A percentile compares a stretch with the other conserved stretches of the same genome.
Evolutionary conservation across 345 rosid genomes (phyloP).

Genomic region (Iberis pinnata): DNA sequence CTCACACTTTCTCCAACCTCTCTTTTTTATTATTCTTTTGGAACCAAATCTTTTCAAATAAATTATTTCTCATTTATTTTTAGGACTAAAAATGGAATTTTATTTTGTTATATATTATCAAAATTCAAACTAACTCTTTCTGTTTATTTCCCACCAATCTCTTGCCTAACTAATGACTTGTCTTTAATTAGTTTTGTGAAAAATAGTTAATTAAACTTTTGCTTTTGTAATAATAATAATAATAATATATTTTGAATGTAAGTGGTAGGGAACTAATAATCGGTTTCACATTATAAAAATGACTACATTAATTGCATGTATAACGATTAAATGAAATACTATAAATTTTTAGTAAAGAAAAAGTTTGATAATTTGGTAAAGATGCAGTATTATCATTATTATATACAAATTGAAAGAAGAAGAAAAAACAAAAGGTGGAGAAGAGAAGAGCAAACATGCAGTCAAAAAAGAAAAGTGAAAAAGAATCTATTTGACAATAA

Average conservation of each 20-base stretch:
- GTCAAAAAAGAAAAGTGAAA: conserved; percentile 30
- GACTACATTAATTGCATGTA: conserved; percentile 4
- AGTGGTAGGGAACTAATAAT: background rate
- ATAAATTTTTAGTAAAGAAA: background rate
- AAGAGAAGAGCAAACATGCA: conserved; percentile 6
- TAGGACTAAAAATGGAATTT: conserved; percentile 7
- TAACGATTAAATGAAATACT: conserved; percentile 1
- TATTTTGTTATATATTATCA: background rate
- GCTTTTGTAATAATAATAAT: background rate
- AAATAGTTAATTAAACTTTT: background rate
- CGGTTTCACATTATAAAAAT: conserved; percentile 13
- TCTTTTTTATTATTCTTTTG: conserved; percentile 21
- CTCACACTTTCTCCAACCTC: conserved; percentile 14
- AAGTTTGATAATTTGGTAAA: conserved; percentile 11
- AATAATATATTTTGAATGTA: conserved; percentile 3
- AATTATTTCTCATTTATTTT: conserved; percentile 7
- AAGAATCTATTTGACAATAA: conserved; percentile 25
- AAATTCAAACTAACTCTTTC: conserved; percentile 14
- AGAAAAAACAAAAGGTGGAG: conserved; percentile 2
- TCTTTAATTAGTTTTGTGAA: conserved; percentile 12
- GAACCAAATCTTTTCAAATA: conserved; percentile 7
- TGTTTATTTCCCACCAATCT: background rate
- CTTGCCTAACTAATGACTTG: conserved; percentile 28
- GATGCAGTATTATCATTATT: conserved; percentile 7
- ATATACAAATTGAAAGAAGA: background rate